Evolutionary conservation across 176 grass and related monocot genomes (phyloP).

Genomic region (Eleusine indica): DNA sequence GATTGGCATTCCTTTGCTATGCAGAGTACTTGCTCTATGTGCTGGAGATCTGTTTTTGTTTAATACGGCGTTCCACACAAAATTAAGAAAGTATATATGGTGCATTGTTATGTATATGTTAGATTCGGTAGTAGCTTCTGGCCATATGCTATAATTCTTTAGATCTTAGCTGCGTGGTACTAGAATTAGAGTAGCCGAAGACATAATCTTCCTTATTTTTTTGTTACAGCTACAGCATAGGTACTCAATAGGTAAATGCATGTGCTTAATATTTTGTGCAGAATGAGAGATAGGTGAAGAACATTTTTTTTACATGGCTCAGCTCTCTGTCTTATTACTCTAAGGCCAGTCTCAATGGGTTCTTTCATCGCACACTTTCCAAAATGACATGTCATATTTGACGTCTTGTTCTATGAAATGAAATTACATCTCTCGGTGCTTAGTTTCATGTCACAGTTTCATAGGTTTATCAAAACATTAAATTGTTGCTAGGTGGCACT

Average conservation of each 20-base stretch:
- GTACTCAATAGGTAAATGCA: neutral
- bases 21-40: neutral
- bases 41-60: neutral
- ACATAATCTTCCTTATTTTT: neutral
- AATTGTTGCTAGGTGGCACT: no score
- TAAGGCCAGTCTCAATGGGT: no score
- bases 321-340: neutral
- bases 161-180: conserved; percentile 13
- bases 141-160: neutral
- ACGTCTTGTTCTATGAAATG: no score
- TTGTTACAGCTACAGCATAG: neutral
- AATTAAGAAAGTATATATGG: neutral
- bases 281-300: neutral
- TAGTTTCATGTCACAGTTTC: no score
- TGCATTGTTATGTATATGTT: neutral
- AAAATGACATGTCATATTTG: no score
- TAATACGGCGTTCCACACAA: neutral
- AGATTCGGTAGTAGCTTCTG: neutral
- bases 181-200: neutral
- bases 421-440: no score
- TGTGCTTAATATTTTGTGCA: neutral
- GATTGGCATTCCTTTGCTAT: neutral
- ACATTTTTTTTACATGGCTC: neutral
- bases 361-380: no score
- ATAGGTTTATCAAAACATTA: no score